Conservation (phyloP, 805 yeast genomes). For the Wilhelminamyces savonicus region DNA sequence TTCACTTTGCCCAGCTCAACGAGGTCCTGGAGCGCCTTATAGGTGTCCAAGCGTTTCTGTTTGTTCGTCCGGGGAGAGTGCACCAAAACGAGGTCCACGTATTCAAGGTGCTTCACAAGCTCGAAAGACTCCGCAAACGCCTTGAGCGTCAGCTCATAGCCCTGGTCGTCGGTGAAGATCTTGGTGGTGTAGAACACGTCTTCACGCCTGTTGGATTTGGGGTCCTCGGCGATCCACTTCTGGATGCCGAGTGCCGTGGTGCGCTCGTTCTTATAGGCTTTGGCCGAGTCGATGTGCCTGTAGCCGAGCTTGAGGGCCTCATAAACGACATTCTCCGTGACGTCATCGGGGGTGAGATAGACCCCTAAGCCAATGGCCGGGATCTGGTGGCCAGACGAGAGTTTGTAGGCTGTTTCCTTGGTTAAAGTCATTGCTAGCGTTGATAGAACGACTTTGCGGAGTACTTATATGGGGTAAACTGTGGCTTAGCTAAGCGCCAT, state of each 20-base stretch:
- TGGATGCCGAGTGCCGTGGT: constrained; percentile 60
- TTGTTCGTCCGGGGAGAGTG: constrained; percentile 47
- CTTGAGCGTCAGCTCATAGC: background rate
- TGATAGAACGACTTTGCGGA: too few species aligned
- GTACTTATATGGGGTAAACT: too few species aligned
- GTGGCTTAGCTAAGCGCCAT: too few species aligned
- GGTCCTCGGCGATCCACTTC: constrained; percentile 32
- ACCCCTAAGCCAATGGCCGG: constrained; percentile 66
- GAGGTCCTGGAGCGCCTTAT: constrained; percentile 71
- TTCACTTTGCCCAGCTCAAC: constrained; percentile 36
- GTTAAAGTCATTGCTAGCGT: too few species aligned
- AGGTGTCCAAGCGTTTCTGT: constrained; percentile 51
- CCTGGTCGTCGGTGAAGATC: constrained; percentile 46
- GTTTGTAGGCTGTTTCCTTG: constrained; percentile 2
- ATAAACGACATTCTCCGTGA: constrained; percentile 37
- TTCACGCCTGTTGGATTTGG: constrained; percentile 12
- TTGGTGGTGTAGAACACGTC: constrained; percentile 55
- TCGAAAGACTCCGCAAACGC: background rate
- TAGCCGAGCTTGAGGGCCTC: constrained; percentile 62
- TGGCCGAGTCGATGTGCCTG: constrained; percentile 73
- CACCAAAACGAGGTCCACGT: constrained; percentile 35
- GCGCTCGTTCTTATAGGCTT: constrained; percentile 62
- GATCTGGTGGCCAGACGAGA: constrained; percentile 58
- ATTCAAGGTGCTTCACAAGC: constrained; percentile 20
- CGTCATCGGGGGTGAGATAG: constrained; percentile 31